A percentile compares a stretch with the other conserved stretches of the same genome.
These are phyloP conservation scores for Cerioporus squamosus DNA, from an alignment of 1,284 basidiomycete genomes.

Conservation along the genomic window DNA sequence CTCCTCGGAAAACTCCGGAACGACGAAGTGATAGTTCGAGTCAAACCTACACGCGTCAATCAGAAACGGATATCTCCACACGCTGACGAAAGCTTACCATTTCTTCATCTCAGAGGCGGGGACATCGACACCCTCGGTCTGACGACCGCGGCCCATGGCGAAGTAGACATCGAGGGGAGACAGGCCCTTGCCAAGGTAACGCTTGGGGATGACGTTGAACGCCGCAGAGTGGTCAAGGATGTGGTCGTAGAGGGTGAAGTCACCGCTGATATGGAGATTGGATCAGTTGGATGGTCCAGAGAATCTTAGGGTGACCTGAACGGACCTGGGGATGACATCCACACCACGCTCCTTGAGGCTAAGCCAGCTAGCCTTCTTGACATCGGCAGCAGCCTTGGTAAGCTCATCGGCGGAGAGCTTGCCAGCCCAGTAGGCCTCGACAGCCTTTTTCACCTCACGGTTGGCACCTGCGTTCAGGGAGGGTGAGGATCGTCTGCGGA, in stretches of 20 bases:
- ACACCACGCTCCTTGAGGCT: slow-evolving; percentile 89
- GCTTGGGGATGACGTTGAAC: slow-evolving; percentile 97
- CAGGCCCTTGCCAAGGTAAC: slow-evolving; percentile 89
- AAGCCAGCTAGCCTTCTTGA: slow-evolving; percentile 92
- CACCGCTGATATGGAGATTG: slow-evolving; percentile 66
- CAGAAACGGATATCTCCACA: neutral
- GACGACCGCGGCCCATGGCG: slow-evolving; percentile 98
- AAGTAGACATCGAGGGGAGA: slow-evolving; percentile 96
- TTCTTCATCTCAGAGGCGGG: slow-evolving; percentile 99
- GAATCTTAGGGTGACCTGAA: slow-evolving; percentile 18
- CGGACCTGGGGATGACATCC: slow-evolving; percentile 90
- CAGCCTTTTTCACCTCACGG: slow-evolving; percentile 99
- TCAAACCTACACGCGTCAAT: slow-evolving; percentile 76
- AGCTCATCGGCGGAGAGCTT: slow-evolving; percentile 92
- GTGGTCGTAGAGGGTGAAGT: slow-evolving; percentile 99
- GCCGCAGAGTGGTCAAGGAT: slow-evolving; percentile 97
- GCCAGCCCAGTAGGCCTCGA: slow-evolving; percentile 97
- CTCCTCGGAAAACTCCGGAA: slow-evolving; percentile 92
- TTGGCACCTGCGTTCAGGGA: slow-evolving; percentile 68
- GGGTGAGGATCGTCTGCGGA: neutral
- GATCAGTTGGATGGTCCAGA: slow-evolving; percentile 3
- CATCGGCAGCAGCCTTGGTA: slow-evolving; percentile 86
- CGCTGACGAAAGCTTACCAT: slow-evolving; percentile 59
- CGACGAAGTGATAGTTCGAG: slow-evolving; percentile 99
- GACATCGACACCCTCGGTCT: slow-evolving; percentile 93